A percentile compares a stretch with the other conserved stretches of the same genome.
phyloP scores from a whole-genome alignment of 140 eudicot genomes.

The Senecio squalidus region DNA sequence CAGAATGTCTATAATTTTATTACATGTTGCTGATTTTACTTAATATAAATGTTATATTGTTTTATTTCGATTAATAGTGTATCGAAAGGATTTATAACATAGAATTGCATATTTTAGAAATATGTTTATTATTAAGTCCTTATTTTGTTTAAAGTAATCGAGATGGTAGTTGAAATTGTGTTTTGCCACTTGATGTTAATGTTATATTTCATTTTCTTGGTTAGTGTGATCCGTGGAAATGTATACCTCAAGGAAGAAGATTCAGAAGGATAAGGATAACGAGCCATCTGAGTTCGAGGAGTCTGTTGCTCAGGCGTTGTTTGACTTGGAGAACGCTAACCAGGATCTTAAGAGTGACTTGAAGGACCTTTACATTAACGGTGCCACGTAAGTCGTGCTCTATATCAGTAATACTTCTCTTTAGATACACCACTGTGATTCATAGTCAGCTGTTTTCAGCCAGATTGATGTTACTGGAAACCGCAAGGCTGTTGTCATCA shows the following conservation, averaged over 20 bases:
- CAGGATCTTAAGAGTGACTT: conserved; percentile 71
- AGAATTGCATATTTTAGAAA: no score
- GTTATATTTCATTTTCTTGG: neutral
- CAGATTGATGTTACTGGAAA: conserved; percentile 62
- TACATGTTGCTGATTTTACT: no score
- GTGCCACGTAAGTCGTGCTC: conserved; percentile 45
- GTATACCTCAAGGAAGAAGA: conserved; percentile 63
- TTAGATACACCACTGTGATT: no score
- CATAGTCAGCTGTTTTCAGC: no score
- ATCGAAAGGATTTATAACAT: no score
- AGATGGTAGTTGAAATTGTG: no score
- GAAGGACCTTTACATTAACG: conserved; percentile 64
- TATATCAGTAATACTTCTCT: neutral
- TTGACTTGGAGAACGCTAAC: conserved; percentile 69
- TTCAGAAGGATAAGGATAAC: conserved; percentile 67
- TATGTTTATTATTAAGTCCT: no score
- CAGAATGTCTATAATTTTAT: no score
- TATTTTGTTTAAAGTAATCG: no score
- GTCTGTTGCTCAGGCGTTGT: conserved; percentile 75
- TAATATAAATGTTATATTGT: no score
- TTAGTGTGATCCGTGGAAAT: conserved; percentile 28
- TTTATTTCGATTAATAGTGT: no score
- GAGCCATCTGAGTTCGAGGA: conserved; percentile 79
- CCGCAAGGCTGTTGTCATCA: conserved; percentile 71
- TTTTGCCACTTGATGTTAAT: neutral